These are phyloP conservation scores for Filosporella fistucella DNA, from an alignment of 495 filamentous ascomycete genomes.

Conservation along the genomic window DNA sequence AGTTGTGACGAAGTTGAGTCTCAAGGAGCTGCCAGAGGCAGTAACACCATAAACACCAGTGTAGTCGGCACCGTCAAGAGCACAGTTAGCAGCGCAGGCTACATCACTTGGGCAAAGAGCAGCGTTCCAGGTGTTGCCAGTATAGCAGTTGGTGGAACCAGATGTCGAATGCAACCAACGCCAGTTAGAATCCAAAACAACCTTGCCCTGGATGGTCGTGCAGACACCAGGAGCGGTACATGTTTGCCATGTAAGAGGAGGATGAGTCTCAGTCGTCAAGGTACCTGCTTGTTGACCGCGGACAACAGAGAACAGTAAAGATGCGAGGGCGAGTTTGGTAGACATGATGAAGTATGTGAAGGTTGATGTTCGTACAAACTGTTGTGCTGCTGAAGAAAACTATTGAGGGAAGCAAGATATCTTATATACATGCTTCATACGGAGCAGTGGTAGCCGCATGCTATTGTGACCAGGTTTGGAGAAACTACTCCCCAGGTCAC, in stretches of 20 bases:
- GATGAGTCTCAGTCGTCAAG: slow-evolving; percentile 53
- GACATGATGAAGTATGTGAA: too few species aligned
- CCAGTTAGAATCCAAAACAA: slow-evolving; percentile 64
- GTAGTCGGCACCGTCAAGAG: slow-evolving; percentile 57
- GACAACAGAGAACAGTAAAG: slow-evolving; percentile 15
- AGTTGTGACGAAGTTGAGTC: slow-evolving; percentile 47
- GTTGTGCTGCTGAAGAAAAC: too few species aligned
- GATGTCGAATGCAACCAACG: slow-evolving; percentile 44
- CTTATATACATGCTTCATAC: too few species aligned
- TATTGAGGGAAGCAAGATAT: too few species aligned
- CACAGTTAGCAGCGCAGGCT: slow-evolving; percentile 52
- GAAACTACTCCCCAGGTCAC: too few species aligned
- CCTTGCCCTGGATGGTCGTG: slow-evolving; percentile 40
- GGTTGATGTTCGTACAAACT: too few species aligned
- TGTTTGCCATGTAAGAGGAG: slow-evolving; percentile 51
- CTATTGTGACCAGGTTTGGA: too few species aligned
- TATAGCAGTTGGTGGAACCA: slow-evolving; percentile 60
- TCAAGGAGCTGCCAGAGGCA: slow-evolving; percentile 45
- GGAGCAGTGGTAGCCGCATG: too few species aligned
- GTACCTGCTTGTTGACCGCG: slow-evolving; percentile 50
- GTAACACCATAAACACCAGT: slow-evolving; percentile 48
- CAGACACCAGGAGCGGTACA: slow-evolving; percentile 52
- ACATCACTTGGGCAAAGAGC: slow-evolving; percentile 46
- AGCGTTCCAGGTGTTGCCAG: slow-evolving; percentile 50
- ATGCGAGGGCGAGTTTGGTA: too few species aligned